Evolutionary conservation across 2,329 filamentous ascomycete species (phyloP).

Genomic region (Trichoderma asperellum): DNA sequence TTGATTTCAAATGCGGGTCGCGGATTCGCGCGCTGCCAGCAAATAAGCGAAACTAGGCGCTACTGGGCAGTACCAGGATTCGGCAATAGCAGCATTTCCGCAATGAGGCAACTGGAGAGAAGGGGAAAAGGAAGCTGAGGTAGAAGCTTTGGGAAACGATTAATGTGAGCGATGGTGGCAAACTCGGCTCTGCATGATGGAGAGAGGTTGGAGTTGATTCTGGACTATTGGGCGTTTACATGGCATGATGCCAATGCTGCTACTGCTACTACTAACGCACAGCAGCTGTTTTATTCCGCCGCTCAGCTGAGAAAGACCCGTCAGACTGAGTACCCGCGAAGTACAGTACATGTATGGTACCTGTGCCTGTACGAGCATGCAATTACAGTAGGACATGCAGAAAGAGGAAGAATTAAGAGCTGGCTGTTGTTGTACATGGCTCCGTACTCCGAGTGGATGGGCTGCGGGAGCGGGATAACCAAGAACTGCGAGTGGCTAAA

Average conservation of each 20-base stretch:
- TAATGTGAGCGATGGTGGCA: neutral
- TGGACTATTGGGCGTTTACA: neutral
- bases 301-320: neutral
- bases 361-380: neutral
- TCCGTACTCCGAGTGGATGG: neutral
- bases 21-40: slow-evolving; percentile 9
- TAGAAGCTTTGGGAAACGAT: neutral
- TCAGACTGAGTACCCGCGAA: neutral
- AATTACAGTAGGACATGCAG: neutral
- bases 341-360: slow-evolving; percentile 2
- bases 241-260: neutral
- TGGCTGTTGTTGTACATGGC: neutral
- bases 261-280: neutral
- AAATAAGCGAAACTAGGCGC: slow-evolving; percentile 26
- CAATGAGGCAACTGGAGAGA: neutral
- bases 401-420: neutral
- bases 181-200: neutral
- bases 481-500: slow-evolving; percentile 1
- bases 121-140: neutral
- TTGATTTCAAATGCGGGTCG: slow-evolving; percentile 27
- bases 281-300: neutral
- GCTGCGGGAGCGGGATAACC: slow-evolving; percentile 18
- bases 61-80: slow-evolving; percentile 4
- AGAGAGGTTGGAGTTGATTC: neutral
- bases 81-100: slow-evolving; percentile 8